These are phyloP conservation scores for Cytospora paraplurivora DNA, from an alignment of 2,329 filamentous ascomycete species.

Conservation along the genomic window DNA sequence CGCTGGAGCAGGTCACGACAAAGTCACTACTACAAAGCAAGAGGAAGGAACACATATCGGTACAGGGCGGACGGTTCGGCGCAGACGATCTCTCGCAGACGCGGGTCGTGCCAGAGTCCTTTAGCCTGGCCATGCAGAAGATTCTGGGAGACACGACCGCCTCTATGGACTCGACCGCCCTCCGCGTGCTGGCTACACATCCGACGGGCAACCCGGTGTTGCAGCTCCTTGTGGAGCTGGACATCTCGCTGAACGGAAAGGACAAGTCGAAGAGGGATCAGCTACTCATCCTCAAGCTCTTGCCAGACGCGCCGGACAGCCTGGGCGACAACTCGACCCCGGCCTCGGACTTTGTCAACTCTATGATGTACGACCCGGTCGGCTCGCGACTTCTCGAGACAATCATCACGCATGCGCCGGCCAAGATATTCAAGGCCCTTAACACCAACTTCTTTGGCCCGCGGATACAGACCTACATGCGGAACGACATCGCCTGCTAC, in stretches of 20 bases:
- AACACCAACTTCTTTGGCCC: constrained; percentile 79
- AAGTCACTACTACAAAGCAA: constrained; percentile 84
- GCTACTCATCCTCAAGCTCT: constrained; percentile 65
- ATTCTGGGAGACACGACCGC: constrained; percentile 77
- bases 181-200: constrained; percentile 83
- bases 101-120: constrained; percentile 74
- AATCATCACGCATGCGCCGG: constrained; percentile 77
- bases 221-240: constrained; percentile 86
- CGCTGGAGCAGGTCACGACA: constrained; percentile 69
- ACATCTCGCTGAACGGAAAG: constrained; percentile 74
- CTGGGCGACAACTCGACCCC: constrained; percentile 73
- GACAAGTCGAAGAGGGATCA: constrained; percentile 64
- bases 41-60: constrained; percentile 81
- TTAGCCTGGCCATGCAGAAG: constrained; percentile 75
- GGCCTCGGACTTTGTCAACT: constrained; percentile 76
- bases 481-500: constrained; percentile 89
- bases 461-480: constrained; percentile 76
- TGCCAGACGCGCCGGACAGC: constrained; percentile 73
- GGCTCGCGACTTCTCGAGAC: constrained; percentile 89
- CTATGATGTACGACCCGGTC: constrained; percentile 85
- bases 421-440: constrained; percentile 87
- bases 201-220: constrained; percentile 89
- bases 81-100: constrained; percentile 50
- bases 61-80: constrained; percentile 55
- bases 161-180: constrained; percentile 74